phyloP scores from a whole-genome alignment of 2,329 filamentous ascomycete species.

The Sclerotinia spermophila region DNA sequence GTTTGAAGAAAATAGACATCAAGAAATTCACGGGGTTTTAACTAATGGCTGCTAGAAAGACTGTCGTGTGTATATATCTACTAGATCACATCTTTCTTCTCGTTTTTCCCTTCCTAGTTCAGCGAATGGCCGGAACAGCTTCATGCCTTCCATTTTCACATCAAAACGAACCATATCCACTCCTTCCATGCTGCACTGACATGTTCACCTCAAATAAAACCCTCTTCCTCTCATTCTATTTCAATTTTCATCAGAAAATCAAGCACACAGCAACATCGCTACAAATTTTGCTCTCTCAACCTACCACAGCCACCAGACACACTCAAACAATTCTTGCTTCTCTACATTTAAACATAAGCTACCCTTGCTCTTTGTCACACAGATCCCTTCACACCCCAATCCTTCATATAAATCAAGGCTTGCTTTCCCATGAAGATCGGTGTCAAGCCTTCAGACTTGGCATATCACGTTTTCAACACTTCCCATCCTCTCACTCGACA shows the following conservation, averaged over 20 bases:
- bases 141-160: not conserved
- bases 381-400: not conserved
- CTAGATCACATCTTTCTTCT: not conserved
- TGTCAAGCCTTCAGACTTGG: conserved; percentile 1
- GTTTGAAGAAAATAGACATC: no score
- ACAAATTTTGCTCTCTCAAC: conserved; percentile 19
- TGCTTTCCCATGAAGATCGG: conserved; percentile 1
- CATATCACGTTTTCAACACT: not conserved
- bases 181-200: not conserved
- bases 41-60: not conserved
- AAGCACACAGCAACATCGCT: conserved; percentile 19
- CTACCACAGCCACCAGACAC: not conserved
- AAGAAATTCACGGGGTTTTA: no score
- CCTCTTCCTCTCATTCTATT: not conserved
- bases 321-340: conserved; percentile 11
- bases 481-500: not conserved
- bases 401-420: not conserved
- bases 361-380: not conserved
- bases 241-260: conserved; percentile 4
- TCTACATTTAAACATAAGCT: conserved; percentile 4
- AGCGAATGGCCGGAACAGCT: not conserved
- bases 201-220: not conserved
- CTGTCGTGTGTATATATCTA: not conserved
- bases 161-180: not conserved
- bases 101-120: not conserved